phyloP scores from a whole-genome alignment of 2,329 filamentous ascomycete species.

The Fusarium tuaranense region DNA sequence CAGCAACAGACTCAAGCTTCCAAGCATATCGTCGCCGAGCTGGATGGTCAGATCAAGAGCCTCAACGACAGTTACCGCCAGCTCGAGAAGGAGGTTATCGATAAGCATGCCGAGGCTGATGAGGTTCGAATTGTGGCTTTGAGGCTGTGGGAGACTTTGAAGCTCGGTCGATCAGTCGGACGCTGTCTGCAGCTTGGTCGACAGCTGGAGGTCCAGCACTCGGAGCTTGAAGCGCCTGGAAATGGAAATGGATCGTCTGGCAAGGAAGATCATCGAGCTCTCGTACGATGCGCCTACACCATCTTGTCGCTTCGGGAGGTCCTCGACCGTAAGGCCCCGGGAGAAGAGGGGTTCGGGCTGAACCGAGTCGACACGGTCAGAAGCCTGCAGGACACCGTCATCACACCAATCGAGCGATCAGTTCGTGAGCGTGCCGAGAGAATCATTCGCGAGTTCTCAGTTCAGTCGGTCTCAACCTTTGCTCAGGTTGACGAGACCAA shows the following conservation, averaged over 20 bases:
- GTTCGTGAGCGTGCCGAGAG: slow-evolving; percentile 82
- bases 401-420: slow-evolving; percentile 78
- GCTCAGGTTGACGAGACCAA: slow-evolving; percentile 79
- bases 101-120: slow-evolving; percentile 87
- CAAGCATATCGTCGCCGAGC: slow-evolving; percentile 76
- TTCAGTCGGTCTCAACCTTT: slow-evolving; percentile 69
- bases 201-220: slow-evolving; percentile 87
- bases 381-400: slow-evolving; percentile 75
- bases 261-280: slow-evolving; percentile 79
- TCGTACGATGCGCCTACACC: slow-evolving; percentile 86
- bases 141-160: slow-evolving; percentile 83
- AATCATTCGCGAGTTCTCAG: slow-evolving; percentile 84
- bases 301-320: slow-evolving; percentile 81
- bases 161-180: slow-evolving; percentile 79
- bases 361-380: slow-evolving; percentile 78
- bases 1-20: slow-evolving; percentile 79
- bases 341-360: slow-evolving; percentile 82
- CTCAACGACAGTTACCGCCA: slow-evolving; percentile 88
- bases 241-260: slow-evolving; percentile 44
- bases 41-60: slow-evolving; percentile 83
- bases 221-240: slow-evolving; percentile 63
- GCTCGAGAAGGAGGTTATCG: slow-evolving; percentile 86
- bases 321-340: slow-evolving; percentile 73
- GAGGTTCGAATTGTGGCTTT: slow-evolving; percentile 82
- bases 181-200: slow-evolving; percentile 84